Base-by-base conservation (phyloP, 1,139 yeast genomes). In the Suhomyces choctaworum region DNA sequence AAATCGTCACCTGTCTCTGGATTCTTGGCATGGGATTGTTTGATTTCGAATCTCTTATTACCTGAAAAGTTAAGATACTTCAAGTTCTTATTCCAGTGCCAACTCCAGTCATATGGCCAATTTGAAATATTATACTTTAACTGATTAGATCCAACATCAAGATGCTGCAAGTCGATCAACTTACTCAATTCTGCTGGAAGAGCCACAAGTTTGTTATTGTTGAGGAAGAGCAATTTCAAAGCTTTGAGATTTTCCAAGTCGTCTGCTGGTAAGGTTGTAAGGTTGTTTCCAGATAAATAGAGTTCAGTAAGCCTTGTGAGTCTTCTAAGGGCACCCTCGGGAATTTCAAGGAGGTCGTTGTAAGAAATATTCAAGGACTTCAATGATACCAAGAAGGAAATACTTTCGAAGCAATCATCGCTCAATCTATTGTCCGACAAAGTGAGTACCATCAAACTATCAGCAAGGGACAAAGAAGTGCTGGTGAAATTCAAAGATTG, bases 31-130 rank as follows among this genome's bases (percentile, higher is more conserved):
- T 76, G 82, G 42, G 74, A 72, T 38, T 79, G 82, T 52, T 81
- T 82, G 48, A 92, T 88, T 55, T 92, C 98, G 45, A 94, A 79
- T 44, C 97, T 73, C 53, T 85, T 83, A 56, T 94, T 94, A 27
- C 97, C 97, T 0, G 96, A 87, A 44, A 94, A 82, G 57, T 90
- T 92, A 55, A 94, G 73, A 51, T 85, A 89, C 48, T 73, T 78
- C 57, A 94, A 70, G 30, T 82, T 80, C 37, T 74, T 68, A 54
- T 92, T 94, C 70, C 81, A 82, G 51, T 85, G 83, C 98, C 98
- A 94, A 59, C 88, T 92, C 97, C 97, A 92, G 58, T 92, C 98
- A 55, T 88, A 90, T 6, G 95, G 95, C 78, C 90, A 87, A 56
- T 92, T 92, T 10, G 94, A 84, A 40, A 92, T 88, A 50, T 94